Base-by-base conservation (phyloP, 306 rosid genomes). In the Cucurbita moschata region DNA sequence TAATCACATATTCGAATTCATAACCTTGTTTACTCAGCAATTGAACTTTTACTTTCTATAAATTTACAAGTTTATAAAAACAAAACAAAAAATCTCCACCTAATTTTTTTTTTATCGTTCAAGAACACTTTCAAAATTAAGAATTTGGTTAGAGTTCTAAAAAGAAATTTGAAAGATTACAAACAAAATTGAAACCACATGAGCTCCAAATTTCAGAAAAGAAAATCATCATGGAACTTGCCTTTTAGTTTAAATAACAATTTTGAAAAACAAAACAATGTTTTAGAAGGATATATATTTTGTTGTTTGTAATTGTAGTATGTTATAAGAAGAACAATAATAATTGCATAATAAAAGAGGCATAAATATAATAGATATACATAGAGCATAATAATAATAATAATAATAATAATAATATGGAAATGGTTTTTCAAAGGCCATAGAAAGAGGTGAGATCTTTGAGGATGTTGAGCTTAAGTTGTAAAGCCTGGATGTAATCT, bases 391-490 rank as follows among this genome's bases (percentile, higher is more conserved):
- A 19, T 19, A 19, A 19, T 19, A 19, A 55, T 54, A 54, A 57
- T 57, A 56, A 56, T 51, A 15, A 50, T 6, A 44, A 14, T 55
- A 55, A 56, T 56, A 56, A 57, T 57, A 57, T 21, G 16, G 10
- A 30, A 12, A 59, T 30, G 65, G 35, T 1, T 5, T 4, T n/a
- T 66, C 54, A 91, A 47, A 86, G 83, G 51, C 96, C 97, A 82
- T 81, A 86, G 6, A 83, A 58, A 75, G 85, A 71, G 78, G 91
- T 81, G 47, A 92, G 83, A 51, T 77, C 75, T 83, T 83, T 89
- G 76, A 92, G 85, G 68, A 77, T 26, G 2, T 80, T 81, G 40
- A 87, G 85, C 83, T 85, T 89, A 62, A 87, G 77, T 83, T 92
- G 81, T 10, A 92, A 88, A 50, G 38, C 79, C 55, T 68, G 46